phyloP scores from a whole-genome alignment of 2,329 filamentous ascomycete genomes.

The Grosmannia huntii region DNA sequence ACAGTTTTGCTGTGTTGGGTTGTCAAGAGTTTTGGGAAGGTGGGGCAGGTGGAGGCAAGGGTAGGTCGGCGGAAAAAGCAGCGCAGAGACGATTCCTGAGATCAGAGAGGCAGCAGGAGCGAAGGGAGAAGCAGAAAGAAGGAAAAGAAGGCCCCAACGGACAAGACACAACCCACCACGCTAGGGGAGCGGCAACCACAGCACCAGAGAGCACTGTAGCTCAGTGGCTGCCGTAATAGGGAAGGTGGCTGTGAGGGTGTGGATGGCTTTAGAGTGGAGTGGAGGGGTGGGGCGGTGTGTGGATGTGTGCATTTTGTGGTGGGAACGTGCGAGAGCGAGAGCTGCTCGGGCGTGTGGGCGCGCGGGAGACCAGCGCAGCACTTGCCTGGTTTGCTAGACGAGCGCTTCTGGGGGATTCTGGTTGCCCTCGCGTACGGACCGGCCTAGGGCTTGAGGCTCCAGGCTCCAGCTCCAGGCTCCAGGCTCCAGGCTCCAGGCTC shows the following conservation, averaged over 20 bases:
- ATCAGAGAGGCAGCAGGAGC: not conserved
- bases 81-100: not conserved
- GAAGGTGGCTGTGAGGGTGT: conserved; percentile 8
- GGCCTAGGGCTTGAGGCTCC: too few species aligned
- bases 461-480: too few species aligned
- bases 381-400: too few species aligned
- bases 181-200: conserved; percentile 4
- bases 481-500: too few species aligned
- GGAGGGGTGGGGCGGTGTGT: not conserved
- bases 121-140: not conserved
- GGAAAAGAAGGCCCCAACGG: not conserved
- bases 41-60: not conserved
- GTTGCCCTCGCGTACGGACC: too few species aligned
- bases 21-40: not conserved
- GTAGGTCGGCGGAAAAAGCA: not conserved
- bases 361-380: too few species aligned
- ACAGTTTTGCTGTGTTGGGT: not conserved
- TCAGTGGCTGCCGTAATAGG: conserved; percentile 6
- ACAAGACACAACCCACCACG: conserved; percentile 1
- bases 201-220: conserved; percentile 1
- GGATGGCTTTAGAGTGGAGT: not conserved
- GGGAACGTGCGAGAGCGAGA: not conserved
- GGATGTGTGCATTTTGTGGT: not conserved
- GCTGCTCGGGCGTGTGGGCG: too few species aligned
- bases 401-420: too few species aligned